phyloP scores from a whole-genome alignment of 2,329 filamentous ascomycete species.

The Fusarium torreyae region DNA sequence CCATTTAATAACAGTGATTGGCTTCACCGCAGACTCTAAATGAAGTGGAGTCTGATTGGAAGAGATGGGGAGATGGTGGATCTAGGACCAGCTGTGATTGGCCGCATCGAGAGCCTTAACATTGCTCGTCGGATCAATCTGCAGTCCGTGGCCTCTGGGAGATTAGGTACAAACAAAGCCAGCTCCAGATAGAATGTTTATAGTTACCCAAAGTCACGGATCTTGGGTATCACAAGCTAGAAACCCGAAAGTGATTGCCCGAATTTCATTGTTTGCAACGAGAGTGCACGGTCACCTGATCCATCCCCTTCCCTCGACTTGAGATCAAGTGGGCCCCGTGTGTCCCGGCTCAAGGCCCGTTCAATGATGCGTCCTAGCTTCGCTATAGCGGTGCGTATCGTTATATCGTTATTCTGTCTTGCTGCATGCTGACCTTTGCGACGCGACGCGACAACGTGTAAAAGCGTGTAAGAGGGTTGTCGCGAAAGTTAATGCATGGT shows the following conservation, averaged over 20 bases:
- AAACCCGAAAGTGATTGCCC: conserved; percentile 17
- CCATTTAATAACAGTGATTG: conserved; percentile 44
- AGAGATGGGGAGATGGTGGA: conserved; percentile 16
- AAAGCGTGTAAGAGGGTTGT: conserved; percentile 27
- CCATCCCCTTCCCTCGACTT: conserved; percentile 4
- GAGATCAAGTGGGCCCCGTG: conserved; percentile 30
- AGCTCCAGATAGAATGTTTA: background rate
- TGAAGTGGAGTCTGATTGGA: conserved; percentile 38
- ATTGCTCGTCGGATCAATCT: conserved; percentile 35
- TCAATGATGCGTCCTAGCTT: conserved; percentile 33
- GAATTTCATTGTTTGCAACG: conserved; percentile 20
- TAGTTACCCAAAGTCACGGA: conserved; percentile 4
- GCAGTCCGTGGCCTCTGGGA: conserved; percentile 25
- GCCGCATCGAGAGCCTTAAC: conserved; percentile 22
- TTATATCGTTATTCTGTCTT: conserved; percentile 11
- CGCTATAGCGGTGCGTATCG: conserved; percentile 5
- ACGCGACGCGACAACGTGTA: conserved; percentile 28
- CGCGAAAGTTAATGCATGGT: conserved; percentile 24
- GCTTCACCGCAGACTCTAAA: conserved; percentile 31
- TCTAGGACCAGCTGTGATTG: conserved; percentile 32
- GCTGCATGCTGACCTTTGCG: background rate
- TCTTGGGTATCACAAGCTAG: conserved; percentile 10
- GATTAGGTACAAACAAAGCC: conserved; percentile 13
- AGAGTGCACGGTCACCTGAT: conserved; percentile 32
- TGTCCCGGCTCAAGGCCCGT: conserved; percentile 15